Evolutionary conservation across 352 stramenopile species (phyloP).

Genomic region (Phytopythium oedochilum): DNA sequence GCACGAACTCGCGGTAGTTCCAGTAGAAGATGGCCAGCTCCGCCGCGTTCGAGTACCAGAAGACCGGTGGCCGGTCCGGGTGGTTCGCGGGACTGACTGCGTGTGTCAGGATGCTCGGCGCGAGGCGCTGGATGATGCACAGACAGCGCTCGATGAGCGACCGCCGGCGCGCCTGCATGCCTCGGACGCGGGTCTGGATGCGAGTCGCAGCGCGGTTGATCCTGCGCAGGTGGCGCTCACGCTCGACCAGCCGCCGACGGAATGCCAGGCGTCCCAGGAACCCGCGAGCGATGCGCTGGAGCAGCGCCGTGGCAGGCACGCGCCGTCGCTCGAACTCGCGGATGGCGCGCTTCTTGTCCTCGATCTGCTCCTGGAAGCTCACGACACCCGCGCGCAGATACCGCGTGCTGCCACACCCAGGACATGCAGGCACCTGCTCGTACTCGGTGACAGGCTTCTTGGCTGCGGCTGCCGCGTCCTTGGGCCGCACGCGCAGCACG

Average conservation of each 20-base stretch:
- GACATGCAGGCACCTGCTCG: slow-evolving; percentile 56
- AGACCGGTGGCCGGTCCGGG: slow-evolving; percentile 45
- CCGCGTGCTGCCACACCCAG: slow-evolving; percentile 60
- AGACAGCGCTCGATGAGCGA: slow-evolving; percentile 68
- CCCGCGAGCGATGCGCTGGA: slow-evolving; percentile 59
- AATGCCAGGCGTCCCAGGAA: slow-evolving; percentile 59
- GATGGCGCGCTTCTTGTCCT: slow-evolving; percentile 49
- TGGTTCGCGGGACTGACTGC: slow-evolving; percentile 18
- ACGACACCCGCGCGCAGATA: slow-evolving; percentile 66
- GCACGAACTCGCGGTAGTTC: slow-evolving; percentile 79
- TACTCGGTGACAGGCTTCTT: slow-evolving; percentile 20
- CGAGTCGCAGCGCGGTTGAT: slow-evolving; percentile 43
- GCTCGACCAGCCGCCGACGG: slow-evolving; percentile 33
- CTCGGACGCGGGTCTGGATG: slow-evolving; percentile 59
- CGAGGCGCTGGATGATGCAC: slow-evolving; percentile 47
- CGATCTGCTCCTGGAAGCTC: slow-evolving; percentile 77
- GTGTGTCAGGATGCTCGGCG: slow-evolving; percentile 38
- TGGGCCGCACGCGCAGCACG: slow-evolving; percentile 36
- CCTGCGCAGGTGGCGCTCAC: slow-evolving; percentile 40
- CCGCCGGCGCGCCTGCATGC: slow-evolving; percentile 50
- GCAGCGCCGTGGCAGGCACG: slow-evolving; percentile 38
- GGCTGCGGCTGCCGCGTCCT: slow-evolving; percentile 10
- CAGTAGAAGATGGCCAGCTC: slow-evolving; percentile 62
- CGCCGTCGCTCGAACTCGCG: slow-evolving; percentile 61
- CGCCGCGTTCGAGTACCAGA: slow-evolving; percentile 68